Conservation (phyloP, 768 basidiomycete genomes). For the Pholiota conissans region DNA sequence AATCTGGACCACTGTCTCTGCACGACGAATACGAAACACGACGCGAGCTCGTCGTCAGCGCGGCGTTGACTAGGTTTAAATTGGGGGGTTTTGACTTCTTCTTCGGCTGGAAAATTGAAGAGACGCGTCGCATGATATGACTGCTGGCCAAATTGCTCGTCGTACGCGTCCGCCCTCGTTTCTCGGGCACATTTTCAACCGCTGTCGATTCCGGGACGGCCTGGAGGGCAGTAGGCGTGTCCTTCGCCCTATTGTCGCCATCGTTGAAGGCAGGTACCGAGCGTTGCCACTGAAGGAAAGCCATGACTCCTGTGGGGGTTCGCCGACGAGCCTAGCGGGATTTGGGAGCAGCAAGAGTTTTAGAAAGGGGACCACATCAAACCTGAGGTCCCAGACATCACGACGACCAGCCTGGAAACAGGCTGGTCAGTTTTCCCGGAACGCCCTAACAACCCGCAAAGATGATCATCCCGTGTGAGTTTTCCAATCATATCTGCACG, state of each 20-base stretch:
- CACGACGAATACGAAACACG: conserved; percentile 14
- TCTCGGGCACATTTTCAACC: conserved; percentile 25
- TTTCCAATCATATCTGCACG: background rate
- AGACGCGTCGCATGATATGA: conserved; percentile 29
- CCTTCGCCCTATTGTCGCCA: conserved; percentile 6
- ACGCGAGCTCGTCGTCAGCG: conserved; percentile 11
- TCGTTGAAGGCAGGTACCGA: conserved; percentile 12
- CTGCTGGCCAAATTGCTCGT: conserved; percentile 8
- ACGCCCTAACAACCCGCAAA: background rate
- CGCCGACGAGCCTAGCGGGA: background rate
- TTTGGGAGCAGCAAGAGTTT: background rate
- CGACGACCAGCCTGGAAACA: background rate
- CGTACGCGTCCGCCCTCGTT: conserved; percentile 8
- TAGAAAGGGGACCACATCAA: background rate
- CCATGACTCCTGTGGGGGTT: conserved; percentile 8
- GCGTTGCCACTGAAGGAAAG: conserved; percentile 18
- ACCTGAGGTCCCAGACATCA: background rate
- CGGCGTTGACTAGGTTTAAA: conserved; percentile 17
- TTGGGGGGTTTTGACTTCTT: conserved; percentile 18
- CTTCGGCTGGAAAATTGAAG: conserved; percentile 26
- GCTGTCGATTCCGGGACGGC: conserved; percentile 11
- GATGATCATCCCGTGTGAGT: background rate
- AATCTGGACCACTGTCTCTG: conserved; percentile 15
- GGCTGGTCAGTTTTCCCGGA: background rate
- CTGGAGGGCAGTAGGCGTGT: conserved; percentile 2